phyloP scores from a whole-genome alignment of 768 basidiomycete genomes.

The Mycena albidolilacea region DNA sequence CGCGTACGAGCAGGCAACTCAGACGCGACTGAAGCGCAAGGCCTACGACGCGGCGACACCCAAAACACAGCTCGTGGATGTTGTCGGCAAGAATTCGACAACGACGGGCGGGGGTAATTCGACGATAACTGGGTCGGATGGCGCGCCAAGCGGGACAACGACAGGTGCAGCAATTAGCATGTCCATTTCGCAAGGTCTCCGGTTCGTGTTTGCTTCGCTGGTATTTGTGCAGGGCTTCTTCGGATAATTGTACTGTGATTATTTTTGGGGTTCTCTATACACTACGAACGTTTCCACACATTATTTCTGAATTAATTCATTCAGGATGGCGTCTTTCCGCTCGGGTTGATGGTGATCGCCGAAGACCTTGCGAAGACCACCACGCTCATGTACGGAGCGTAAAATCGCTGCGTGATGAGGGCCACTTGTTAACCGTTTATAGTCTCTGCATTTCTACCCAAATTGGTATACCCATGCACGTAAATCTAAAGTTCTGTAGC shows the following conservation, averaged over 20 bases:
- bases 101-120: not conserved
- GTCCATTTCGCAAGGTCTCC: not conserved
- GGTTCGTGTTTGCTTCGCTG: not conserved
- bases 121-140: not conserved
- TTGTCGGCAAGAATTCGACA: constrained; percentile 36
- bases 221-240: not conserved
- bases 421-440: too few species aligned
- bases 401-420: too few species aligned
- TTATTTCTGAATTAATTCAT: constrained; percentile 46
- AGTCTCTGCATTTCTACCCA: too few species aligned
- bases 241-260: not conserved
- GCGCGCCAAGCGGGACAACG: not conserved
- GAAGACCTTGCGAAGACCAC: too few species aligned
- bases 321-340: too few species aligned
- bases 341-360: too few species aligned
- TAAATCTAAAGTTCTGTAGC: too few species aligned
- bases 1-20: constrained; percentile 64
- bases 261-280: not conserved
- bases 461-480: too few species aligned
- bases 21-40: constrained; percentile 51
- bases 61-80: constrained; percentile 57
- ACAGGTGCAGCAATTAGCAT: constrained; percentile 3
- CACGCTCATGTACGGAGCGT: too few species aligned
- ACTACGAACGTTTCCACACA: not conserved
- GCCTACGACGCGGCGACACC: constrained; percentile 58